These are phyloP conservation scores for Colletotrichum kahawae DNA, from an alignment of 2,329 filamentous ascomycete species.

Conservation along the genomic window DNA sequence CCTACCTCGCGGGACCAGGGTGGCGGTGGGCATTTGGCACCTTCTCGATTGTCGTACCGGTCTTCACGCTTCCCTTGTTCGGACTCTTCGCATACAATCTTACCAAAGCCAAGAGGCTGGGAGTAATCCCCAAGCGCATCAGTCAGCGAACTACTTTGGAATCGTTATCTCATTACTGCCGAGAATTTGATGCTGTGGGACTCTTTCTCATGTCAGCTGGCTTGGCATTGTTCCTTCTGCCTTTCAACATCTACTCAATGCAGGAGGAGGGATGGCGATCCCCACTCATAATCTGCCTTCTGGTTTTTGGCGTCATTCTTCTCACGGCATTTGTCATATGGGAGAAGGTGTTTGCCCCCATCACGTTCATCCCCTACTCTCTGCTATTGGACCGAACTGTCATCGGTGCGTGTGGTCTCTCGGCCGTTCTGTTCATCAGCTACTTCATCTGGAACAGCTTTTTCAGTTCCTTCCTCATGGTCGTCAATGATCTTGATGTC, in stretches of 20 bases:
- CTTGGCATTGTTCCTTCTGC: conserved; percentile 56
- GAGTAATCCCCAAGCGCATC: background rate
- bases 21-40: background rate
- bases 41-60: background rate
- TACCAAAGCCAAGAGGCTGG: background rate
- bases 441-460: conserved; percentile 19
- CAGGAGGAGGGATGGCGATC: conserved; percentile 43
- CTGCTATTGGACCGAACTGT: conserved; percentile 46
- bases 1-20: background rate
- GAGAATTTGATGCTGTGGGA: conserved; percentile 35
- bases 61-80: background rate
- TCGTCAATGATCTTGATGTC: conserved; percentile 40
- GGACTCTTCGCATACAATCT: background rate
- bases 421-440: conserved; percentile 27
- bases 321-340: conserved; percentile 48
- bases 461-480: conserved; percentile 43
- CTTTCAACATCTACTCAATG: conserved; percentile 44
- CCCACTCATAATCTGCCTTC: conserved; percentile 49
- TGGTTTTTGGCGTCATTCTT: conserved; percentile 55
- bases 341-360: conserved; percentile 58
- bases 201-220: conserved; percentile 56
- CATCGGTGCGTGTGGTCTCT: conserved; percentile 26
- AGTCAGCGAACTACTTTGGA: background rate
- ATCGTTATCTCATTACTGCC: background rate
- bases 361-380: conserved; percentile 54